These are phyloP conservation scores for Neopestalotiopsis sp. DNA, from an alignment of 2,329 filamentous ascomycete genomes.

Conservation along the genomic window DNA sequence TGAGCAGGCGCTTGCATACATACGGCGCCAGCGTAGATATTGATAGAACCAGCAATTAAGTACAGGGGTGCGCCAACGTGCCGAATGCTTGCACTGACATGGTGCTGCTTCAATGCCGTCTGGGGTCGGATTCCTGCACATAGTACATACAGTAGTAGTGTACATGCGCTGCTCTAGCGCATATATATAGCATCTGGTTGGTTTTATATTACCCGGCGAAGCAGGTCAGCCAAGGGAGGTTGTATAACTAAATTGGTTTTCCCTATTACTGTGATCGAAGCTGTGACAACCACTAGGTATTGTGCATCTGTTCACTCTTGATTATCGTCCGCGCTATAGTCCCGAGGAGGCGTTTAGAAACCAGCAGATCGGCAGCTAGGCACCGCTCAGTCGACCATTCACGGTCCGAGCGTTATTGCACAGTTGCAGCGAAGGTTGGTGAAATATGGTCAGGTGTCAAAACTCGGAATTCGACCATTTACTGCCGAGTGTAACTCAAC, in stretches of 20 bases:
- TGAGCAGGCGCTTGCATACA: neutral
- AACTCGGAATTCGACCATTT: neutral
- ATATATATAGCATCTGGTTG: neutral
- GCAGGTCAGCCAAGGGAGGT: neutral
- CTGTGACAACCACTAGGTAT: neutral
- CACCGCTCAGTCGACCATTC: neutral
- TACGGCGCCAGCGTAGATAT: neutral
- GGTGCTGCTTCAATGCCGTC: neutral
- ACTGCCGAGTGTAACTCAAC: neutral
- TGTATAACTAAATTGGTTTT: neutral
- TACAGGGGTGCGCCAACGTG: neutral
- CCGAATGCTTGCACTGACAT: neutral
- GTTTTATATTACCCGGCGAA: neutral
- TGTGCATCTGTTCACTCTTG: neutral
- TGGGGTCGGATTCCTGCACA: conserved; percentile 1
- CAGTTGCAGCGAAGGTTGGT: neutral
- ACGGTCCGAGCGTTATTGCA: conserved; percentile 6
- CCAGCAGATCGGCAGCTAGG: conserved; percentile 7
- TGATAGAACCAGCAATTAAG: neutral
- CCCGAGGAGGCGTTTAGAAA: neutral
- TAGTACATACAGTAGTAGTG: neutral
- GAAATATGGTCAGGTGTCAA: neutral
- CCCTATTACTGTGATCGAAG: neutral
- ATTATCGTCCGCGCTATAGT: neutral
- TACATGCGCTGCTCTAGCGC: neutral